Percentiles rank a stretch among this genome's conserved stretches.
phyloP scores from a whole-genome alignment of 257 asterid species.

The Gentiana macrophylla region DNA sequence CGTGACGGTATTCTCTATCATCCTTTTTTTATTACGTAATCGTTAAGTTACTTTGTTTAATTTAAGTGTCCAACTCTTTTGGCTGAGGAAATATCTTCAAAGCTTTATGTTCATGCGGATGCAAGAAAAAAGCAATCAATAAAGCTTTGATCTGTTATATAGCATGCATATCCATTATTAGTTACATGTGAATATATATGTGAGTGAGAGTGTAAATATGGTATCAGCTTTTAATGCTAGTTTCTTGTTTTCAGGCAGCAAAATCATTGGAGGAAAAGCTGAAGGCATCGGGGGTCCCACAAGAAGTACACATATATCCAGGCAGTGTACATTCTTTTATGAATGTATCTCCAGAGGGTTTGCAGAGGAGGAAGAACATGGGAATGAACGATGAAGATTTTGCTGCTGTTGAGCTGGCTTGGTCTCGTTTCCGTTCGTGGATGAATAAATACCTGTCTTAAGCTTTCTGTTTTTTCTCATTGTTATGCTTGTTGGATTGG shows the following conservation, averaged over 20 bases:
- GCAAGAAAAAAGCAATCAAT: no score
- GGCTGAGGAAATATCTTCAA: no score
- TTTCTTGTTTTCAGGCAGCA: conserved; percentile 43
- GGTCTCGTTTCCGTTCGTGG: conserved; percentile 81
- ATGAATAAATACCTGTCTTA: conserved; percentile 60
- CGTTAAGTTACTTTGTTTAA: not conserved
- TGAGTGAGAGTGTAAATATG: no score
- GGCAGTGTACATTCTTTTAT: conserved; percentile 77
- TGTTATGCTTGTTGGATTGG: not conserved
- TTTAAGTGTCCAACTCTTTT: not conserved
- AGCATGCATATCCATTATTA: no score
- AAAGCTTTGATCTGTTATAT: no score
- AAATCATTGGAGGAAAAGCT: conserved; percentile 81
- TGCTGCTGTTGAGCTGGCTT: conserved; percentile 67
- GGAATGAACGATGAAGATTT: conserved; percentile 66
- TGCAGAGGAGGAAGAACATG: conserved; percentile 65
- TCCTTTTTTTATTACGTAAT: no score
- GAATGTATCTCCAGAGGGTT: conserved; percentile 75
- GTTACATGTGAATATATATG: no score
- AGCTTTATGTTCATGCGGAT: no score
- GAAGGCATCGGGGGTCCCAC: conserved; percentile 60
- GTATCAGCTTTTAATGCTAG: conserved; percentile 3
- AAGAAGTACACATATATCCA: conserved; percentile 74
- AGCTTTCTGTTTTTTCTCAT: conserved; percentile 7
- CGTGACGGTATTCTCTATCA: conserved; percentile 46